Base-by-base conservation (phyloP, 768 basidiomycete genomes). In the Lanmaoa rubissima region DNA sequence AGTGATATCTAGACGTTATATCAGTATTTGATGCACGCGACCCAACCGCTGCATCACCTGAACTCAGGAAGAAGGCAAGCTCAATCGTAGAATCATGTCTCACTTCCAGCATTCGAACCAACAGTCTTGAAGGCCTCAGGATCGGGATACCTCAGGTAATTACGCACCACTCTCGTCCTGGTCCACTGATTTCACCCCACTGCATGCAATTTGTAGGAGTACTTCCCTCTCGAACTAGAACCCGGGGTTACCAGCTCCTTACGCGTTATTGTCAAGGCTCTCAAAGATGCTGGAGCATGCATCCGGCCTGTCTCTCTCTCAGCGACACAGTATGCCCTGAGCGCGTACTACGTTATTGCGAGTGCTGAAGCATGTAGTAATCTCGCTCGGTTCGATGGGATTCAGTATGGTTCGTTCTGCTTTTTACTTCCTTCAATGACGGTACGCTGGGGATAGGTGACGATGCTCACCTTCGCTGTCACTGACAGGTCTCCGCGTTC, bases 301-400 rank as follows among this genome's bases (percentile, higher is more conserved):
- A 63, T 97, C 32, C 71, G 84, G 1, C 81, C 92, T 0, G 85
- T 98, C 0, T 87, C 88, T 10, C 75, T 98, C 12, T 90, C 92
- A 0, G 72, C 76, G 3, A 83, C 84, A 0, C 71, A 69, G 2
- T 89, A 88, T 65, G 91, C 92, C 0, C 78, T 98, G 5, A 92
- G 93, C 53, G 90, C 94, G 13, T 98, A 98, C 76, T 98, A 98
- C 66, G 91, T 97, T n/a, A 80, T 98, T 16, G 90, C 96, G 1
- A 90, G 87, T 57, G 94, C 96, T 0, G 96, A 98, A 68, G 95
- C 95, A 0, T 89, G 90, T 58, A 94, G 92, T 55, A 97, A 95
- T 66, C 75, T 98, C 54, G 92, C 91, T 5, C 78, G 94, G 40
- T 98, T 88, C 65, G 93, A 95, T 47, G 95, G 95, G 0, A 81